Conservation (phyloP, 352 stramenopile species). For the Pythium sukuiense region DNA sequence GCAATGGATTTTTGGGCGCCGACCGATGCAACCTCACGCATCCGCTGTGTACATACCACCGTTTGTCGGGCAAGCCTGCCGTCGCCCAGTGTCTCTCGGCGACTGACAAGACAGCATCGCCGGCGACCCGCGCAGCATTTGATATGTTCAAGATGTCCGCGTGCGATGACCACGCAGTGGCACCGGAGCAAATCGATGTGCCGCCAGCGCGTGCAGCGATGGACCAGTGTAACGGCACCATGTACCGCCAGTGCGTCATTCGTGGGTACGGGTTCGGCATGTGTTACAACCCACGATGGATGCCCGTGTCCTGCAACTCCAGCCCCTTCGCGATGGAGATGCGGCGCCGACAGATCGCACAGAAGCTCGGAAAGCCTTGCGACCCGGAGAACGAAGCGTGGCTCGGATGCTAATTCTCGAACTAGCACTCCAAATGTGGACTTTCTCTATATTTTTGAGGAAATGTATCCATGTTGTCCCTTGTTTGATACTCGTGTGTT, state of each 20-base stretch:
- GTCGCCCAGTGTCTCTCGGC: not conserved
- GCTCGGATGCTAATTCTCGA: conserved; percentile 28
- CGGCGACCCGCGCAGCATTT: not conserved
- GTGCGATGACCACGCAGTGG: conserved; percentile 24
- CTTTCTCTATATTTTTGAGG: not conserved
- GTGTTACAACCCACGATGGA: conserved; percentile 36
- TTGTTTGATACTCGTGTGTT: not conserved
- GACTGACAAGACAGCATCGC: not conserved
- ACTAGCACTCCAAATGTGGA: no score
- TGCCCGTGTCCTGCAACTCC: conserved; percentile 31
- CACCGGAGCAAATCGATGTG: not conserved
- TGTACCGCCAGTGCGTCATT: conserved; percentile 28
- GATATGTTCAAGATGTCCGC: not conserved
- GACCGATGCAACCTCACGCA: conserved; percentile 16
- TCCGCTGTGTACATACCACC: not conserved
- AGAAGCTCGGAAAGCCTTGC: conserved; percentile 25
- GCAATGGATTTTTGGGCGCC: conserved; percentile 20
- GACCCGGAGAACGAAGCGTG: conserved; percentile 34
- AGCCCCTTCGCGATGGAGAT: conserved; percentile 28
- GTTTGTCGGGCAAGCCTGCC: not conserved
- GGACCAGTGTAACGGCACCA: not conserved
- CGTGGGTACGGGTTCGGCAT: conserved; percentile 15
- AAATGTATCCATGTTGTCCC: conserved; percentile 3
- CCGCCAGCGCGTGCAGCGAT: not conserved
- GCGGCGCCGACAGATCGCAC: conserved; percentile 34